Conservation (phyloP, 805 yeast species). For the Yamadazyma endophytica region DNA sequence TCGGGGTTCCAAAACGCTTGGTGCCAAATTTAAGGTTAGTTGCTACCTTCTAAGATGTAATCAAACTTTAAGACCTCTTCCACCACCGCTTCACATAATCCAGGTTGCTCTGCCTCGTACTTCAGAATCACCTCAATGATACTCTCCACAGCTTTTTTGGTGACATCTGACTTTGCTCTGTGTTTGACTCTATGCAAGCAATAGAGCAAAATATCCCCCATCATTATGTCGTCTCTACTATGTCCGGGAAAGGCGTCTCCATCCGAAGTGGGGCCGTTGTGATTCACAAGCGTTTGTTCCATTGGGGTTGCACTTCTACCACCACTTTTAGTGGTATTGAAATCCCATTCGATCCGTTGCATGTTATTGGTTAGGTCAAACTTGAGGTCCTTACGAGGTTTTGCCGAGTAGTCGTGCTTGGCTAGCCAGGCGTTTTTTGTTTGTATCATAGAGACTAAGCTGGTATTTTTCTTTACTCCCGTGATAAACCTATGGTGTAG, state of each 20-base stretch:
- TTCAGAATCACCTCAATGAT: constrained; percentile 37
- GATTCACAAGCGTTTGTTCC: constrained; percentile 8
- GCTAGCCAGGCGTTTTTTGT: constrained; percentile 34
- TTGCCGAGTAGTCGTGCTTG: constrained; percentile 15
- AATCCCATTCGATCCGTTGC: constrained; percentile 11
- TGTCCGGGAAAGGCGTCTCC: constrained; percentile 1
- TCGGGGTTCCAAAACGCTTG: too few relatives aligned
- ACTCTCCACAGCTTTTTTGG: constrained; percentile 42
- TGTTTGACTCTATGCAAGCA: constrained; percentile 45
- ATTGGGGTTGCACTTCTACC: constrained; percentile 6
- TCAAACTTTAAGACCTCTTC: constrained; percentile 47
- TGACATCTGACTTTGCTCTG: constrained; percentile 50
- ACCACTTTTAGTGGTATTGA: constrained; percentile 7
- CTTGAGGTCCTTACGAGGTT: constrained; percentile 4
- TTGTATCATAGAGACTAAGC: constrained; percentile 33
- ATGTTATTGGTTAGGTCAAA: constrained; percentile 4
- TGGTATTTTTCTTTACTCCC: constrained; percentile 23
- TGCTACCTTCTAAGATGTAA: constrained; percentile 4
- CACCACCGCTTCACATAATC: constrained; percentile 60
- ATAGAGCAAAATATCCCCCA: constrained; percentile 29
- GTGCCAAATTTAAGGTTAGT: too few relatives aligned
- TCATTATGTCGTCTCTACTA: neutral
- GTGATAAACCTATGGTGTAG: constrained; percentile 52
- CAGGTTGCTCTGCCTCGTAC: constrained; percentile 54
- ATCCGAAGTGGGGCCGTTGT: neutral